phyloP scores from a whole-genome alignment of 228 moss, liverwort and hornwort genomes.

The Sphagnum magellanicum region DNA sequence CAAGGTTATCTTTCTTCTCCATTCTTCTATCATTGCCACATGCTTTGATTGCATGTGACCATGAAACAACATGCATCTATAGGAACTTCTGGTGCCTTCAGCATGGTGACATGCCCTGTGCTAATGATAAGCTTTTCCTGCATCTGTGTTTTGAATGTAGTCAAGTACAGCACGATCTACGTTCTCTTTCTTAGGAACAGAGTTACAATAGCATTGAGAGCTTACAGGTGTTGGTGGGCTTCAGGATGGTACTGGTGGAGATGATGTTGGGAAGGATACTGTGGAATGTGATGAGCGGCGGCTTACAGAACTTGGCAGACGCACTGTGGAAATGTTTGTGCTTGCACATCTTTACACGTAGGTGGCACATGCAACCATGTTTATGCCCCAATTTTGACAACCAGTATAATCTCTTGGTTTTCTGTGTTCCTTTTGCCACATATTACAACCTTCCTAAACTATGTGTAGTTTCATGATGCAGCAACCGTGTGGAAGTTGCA shows the following conservation, averaged over 20 bases:
- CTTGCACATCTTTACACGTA: slow-evolving; percentile 98
- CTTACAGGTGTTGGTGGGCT: slow-evolving; percentile 9
- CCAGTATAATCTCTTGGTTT: not conserved
- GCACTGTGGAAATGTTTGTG: slow-evolving; percentile 99
- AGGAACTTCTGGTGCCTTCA: too few species aligned
- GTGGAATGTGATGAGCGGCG: slow-evolving; percentile 95
- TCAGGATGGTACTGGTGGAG: slow-evolving; percentile 95
- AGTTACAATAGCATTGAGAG: not conserved
- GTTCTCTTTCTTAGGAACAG: too few species aligned
- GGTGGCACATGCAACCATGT: slow-evolving; percentile 9
- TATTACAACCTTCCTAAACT: not conserved
- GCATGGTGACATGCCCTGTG: too few species aligned
- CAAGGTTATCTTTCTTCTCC: slow-evolving; percentile 40
- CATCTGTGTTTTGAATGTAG: too few species aligned
- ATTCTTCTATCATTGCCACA: too few species aligned
- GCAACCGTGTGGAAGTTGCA: slow-evolving; percentile 98
- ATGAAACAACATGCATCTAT: too few species aligned
- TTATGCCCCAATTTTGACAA: not conserved
- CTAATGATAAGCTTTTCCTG: too few species aligned
- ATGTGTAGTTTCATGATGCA: slow-evolving; percentile 23
- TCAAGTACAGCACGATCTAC: too few species aligned
- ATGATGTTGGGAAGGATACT: slow-evolving; percentile 97
- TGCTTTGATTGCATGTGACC: too few species aligned
- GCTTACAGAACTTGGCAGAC: slow-evolving; percentile 93
- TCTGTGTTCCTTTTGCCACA: too few species aligned